Evolutionary conservation across 495 filamentous ascomycete species (phyloP), one percentile per base, ranked within the genome.

Genomic region (Penicillium dipodomyicola): DNA sequence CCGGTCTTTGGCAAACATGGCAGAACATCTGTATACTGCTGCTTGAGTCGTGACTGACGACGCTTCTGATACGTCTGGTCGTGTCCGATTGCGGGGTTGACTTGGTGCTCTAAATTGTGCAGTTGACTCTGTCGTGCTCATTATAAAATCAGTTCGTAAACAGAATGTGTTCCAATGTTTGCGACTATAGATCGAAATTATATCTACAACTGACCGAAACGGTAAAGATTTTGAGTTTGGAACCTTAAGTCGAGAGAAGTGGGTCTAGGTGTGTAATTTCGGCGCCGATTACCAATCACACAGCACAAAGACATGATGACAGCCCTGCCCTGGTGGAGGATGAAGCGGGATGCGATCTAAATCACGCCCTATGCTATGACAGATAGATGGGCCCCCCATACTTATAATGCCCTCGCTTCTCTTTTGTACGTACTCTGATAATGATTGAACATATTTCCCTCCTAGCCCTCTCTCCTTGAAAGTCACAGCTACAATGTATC

Each of bases 401-500:
- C 4, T 46, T 47, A 30, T 30, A 48, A 17, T 8, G 7, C 2
- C 3, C 29, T 29, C 2, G 15, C 22, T 22, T 7, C n/a, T 32
- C 9, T 32, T 30, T 6, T n/a, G 5, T n/a, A 20, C 23, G 5
- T 3, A 15, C 23, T 8, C 15, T 30, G 7, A 11, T 19, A 47
- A 3, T n/a, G 1, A 29, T 30, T 12, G n/a, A 47, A 30, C 4
- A 30, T 30, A 30, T 8, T 19, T 1, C 12, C 23, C 1, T 19
- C 19, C 20, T 17, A 5, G 19, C 3, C 23, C 30, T 25, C 14
- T 14, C 15, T 25, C 11, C 14, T 15, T n/a, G 23, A 30, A 33
- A 37, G 33, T 17, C 48, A 7, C 20, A 10, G 29, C 6, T 12
- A 64, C n/a, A 25, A 84, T 84, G 80, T 77, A 79, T 70, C 70